Conservation (phyloP, 345 rosid genomes). For the Schrenkiella parvula region DNA sequence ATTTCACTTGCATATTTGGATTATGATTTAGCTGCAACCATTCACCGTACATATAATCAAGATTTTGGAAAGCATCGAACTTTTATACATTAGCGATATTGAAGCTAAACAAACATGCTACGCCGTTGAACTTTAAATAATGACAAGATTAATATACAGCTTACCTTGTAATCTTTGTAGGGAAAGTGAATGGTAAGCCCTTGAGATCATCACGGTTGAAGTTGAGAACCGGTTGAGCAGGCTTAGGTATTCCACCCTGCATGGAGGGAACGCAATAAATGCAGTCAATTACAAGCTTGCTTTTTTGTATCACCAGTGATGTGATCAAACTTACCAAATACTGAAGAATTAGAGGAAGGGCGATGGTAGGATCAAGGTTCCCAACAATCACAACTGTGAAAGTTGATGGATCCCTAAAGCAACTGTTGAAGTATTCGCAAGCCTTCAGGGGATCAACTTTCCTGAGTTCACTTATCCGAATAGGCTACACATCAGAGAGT, state of each 20-base stretch:
- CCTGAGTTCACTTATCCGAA: slow-evolving; percentile 61
- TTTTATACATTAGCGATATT: not conserved
- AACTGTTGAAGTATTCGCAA: slow-evolving; percentile 78
- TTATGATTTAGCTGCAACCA: not conserved
- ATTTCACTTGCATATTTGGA: not conserved
- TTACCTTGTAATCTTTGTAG: slow-evolving; percentile 60
- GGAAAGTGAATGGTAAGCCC: slow-evolving; percentile 81
- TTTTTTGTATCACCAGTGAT: not conserved
- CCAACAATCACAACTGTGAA: slow-evolving; percentile 89
- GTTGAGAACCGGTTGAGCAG: slow-evolving; percentile 56
- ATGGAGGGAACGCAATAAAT: slow-evolving; percentile 9
- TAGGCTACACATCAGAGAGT: slow-evolving; percentile 54
- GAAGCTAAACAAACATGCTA: not conserved
- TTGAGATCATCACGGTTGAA: slow-evolving; percentile 69
- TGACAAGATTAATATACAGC: slow-evolving; percentile 6
- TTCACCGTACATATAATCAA: not conserved
- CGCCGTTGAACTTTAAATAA: not conserved
- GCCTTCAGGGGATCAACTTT: slow-evolving; percentile 83
- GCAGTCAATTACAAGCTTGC: not conserved
- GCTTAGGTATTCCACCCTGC: slow-evolving; percentile 84
- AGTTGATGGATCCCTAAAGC: slow-evolving; percentile 91
- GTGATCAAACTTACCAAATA: slow-evolving; percentile 63
- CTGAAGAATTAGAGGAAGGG: slow-evolving; percentile 74
- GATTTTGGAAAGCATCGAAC: not conserved
- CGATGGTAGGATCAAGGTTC: slow-evolving; percentile 60